Evolutionary conservation across 768 basidiomycete species (phyloP).

Genomic region (Sarcodon aspratus): DNA sequence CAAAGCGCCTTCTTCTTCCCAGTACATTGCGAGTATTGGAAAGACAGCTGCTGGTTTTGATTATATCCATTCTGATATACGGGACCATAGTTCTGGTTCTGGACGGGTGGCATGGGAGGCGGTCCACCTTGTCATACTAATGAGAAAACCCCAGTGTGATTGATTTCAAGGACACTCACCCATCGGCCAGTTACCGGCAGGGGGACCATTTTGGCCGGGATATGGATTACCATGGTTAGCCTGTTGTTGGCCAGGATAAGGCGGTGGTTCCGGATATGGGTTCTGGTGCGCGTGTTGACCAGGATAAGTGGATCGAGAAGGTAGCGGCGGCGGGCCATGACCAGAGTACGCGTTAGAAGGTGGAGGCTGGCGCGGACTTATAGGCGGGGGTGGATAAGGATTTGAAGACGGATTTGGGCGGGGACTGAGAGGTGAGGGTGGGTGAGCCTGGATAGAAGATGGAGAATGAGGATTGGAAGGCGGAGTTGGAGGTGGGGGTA

Average conservation of each 20-base stretch:
- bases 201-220: background rate
- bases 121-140: slow-evolving; percentile 12
- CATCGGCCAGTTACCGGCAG: background rate
- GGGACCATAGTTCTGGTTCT: slow-evolving; percentile 34
- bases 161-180: background rate
- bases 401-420: slow-evolving; percentile 3
- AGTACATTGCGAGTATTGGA: slow-evolving; percentile 45
- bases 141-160: too few relatives aligned
- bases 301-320: slow-evolving; percentile 1
- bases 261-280: background rate
- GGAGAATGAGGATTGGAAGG: background rate
- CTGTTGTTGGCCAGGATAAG: background rate
- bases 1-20: slow-evolving; percentile 44
- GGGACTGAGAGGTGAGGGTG: background rate
- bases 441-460: too few relatives aligned
- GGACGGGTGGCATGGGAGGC: slow-evolving; percentile 20
- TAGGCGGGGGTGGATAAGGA: background rate
- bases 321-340: slow-evolving; percentile 8
- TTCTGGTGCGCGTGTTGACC: background rate
- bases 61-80: slow-evolving; percentile 21
- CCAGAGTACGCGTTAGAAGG: background rate
- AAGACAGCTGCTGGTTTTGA: slow-evolving; percentile 26
- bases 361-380: background rate
- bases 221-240: background rate
- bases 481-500: too few relatives aligned